Conservation (phyloP, 208 protist species). For the Entamoeba histolytica region DNA sequence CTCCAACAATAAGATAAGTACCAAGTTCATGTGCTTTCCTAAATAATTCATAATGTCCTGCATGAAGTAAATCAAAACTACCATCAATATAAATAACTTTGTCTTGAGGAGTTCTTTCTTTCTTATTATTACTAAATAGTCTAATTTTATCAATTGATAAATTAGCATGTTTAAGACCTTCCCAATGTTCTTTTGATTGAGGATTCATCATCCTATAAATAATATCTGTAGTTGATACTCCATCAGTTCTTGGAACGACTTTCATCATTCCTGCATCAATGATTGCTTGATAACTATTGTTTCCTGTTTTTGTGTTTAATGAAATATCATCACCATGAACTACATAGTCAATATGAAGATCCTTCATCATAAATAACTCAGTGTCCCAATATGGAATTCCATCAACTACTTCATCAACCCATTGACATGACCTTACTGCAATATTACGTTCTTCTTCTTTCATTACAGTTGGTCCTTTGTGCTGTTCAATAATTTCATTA, state of each 20-base stretch:
- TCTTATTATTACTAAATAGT: constrained; percentile 50
- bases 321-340: constrained; percentile 91
- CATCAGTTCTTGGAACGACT: constrained; percentile 67
- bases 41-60: constrained; percentile 63
- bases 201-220: constrained; percentile 83
- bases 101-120: constrained; percentile 45
- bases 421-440: constrained; percentile 78
- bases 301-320: constrained; percentile 32
- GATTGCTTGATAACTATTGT: constrained; percentile 17
- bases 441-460: constrained; percentile 63
- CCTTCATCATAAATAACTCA: constrained; percentile 46
- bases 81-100: constrained; percentile 79
- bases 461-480: constrained; percentile 85
- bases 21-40: constrained; percentile 61
- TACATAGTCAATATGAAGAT: constrained; percentile 69
- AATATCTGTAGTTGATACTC: constrained; percentile 85
- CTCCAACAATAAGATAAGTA: constrained; percentile 73
- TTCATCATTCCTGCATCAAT: constrained; percentile 44
- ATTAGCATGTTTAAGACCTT: background rate
- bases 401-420: constrained; percentile 79
- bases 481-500: constrained; percentile 69
- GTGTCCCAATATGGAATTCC: constrained; percentile 62
- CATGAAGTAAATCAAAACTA: constrained; percentile 75
- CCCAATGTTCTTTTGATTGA: constrained; percentile 36
- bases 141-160: background rate